Evolutionary conservation across 2,329 filamentous ascomycete species (phyloP).

Genomic region (Xylariaceae sp.): DNA sequence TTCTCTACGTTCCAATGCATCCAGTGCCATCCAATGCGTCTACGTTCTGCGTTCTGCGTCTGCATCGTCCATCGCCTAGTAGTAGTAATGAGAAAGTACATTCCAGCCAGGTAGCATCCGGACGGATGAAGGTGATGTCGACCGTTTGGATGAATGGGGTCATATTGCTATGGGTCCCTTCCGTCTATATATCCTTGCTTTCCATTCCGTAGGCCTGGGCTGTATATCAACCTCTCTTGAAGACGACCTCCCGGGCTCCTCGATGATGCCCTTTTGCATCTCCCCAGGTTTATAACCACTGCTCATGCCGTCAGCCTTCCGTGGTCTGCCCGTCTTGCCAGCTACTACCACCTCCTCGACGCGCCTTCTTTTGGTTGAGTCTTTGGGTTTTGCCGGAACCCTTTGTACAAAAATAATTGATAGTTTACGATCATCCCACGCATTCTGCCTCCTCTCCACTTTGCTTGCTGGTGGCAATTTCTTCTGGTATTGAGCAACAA

Average conservation of each 20-base stretch:
- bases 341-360: too few species aligned
- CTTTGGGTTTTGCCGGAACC: too few species aligned
- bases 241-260: conserved; percentile 23
- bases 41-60: too few species aligned
- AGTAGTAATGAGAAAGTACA: neutral
- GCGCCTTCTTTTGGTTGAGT: too few species aligned
- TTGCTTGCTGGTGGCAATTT: too few species aligned
- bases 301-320: too few species aligned
- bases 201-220: conserved; percentile 33
- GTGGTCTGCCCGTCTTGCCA: too few species aligned
- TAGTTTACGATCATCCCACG: too few species aligned
- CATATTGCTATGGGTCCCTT: conserved; percentile 21
- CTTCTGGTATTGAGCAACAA: too few species aligned
- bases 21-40: conserved; percentile 17
- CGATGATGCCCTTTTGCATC: neutral
- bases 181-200: conserved; percentile 44
- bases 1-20: conserved; percentile 26
- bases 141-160: conserved; percentile 25
- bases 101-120: conserved; percentile 3
- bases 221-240: conserved; percentile 15
- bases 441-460: too few species aligned
- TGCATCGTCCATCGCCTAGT: conserved; percentile 22
- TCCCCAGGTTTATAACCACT: neutral
- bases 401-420: too few species aligned
- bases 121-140: conserved; percentile 24